These are phyloP conservation scores for Hanseniaspora osmophila DNA, from an alignment of 805 yeast species.

Conservation along the genomic window DNA sequence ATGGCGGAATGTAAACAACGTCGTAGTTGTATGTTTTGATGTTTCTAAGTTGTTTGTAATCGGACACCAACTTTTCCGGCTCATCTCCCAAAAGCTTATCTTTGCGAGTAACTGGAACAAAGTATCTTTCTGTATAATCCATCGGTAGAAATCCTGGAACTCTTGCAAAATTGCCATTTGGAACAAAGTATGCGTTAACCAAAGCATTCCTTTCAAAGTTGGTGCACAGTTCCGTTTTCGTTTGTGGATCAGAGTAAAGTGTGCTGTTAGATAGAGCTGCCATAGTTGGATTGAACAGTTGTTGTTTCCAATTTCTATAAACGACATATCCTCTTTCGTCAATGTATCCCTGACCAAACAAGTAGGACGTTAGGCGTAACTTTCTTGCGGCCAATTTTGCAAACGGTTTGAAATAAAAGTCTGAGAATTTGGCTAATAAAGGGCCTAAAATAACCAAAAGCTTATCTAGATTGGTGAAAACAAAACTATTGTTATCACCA, in stretches of 20 bases:
- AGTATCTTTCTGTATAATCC: conserved; percentile 46
- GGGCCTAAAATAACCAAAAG: background rate
- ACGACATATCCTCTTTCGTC: conserved; percentile 57
- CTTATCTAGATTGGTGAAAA: background rate
- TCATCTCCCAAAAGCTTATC: conserved; percentile 28
- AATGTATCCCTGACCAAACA: conserved; percentile 47
- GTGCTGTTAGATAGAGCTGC: conserved; percentile 34
- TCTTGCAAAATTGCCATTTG: conserved; percentile 69
- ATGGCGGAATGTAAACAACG: background rate
- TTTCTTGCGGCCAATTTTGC: conserved; percentile 4
- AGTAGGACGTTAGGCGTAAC: conserved; percentile 70
- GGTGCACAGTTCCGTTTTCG: conserved; percentile 29
- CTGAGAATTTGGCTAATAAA: background rate
- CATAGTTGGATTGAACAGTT: conserved; percentile 25
- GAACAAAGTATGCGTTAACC: conserved; percentile 47
- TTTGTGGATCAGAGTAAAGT: conserved; percentile 38
- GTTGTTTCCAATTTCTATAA: conserved; percentile 37
- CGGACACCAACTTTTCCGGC: background rate
- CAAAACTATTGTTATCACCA: background rate
- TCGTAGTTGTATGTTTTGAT: background rate
- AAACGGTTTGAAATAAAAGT: background rate
- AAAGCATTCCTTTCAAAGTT: conserved; percentile 30
- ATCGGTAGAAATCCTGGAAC: conserved; percentile 81
- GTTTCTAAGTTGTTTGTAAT: background rate
- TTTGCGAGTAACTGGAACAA: conserved; percentile 70